A percentile compares a stretch with the other conserved stretches of the same genome.
phyloP scores from a whole-genome alignment of 1,139 yeast genomes.

The Blastobotrys malaysiensis region DNA sequence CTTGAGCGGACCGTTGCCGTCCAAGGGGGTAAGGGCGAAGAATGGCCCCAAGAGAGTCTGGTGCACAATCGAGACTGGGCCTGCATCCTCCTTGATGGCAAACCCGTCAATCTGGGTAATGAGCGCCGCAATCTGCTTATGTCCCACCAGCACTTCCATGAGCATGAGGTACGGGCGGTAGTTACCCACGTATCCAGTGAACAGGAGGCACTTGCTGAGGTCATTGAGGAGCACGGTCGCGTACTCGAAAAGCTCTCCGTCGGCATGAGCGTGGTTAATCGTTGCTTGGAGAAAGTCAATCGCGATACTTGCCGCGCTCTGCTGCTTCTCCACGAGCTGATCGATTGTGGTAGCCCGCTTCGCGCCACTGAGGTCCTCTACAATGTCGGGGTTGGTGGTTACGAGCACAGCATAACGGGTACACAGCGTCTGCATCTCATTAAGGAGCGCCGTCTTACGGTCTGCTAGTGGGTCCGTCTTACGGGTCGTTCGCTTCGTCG shows the following conservation, averaged over 20 bases:
- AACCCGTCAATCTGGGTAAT: constrained; percentile 57
- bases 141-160: constrained; percentile 54
- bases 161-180: constrained; percentile 49
- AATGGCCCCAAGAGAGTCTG: constrained; percentile 73
- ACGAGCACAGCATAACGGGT: constrained; percentile 12
- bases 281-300: constrained; percentile 56
- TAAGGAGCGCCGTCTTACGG: constrained; percentile 14
- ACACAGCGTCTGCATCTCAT: constrained; percentile 16
- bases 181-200: constrained; percentile 28
- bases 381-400: constrained; percentile 15
- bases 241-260: constrained; percentile 58
- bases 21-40: constrained; percentile 68
- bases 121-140: constrained; percentile 57
- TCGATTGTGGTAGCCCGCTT: constrained; percentile 16
- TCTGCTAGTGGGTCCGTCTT: constrained; percentile 13
- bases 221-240: constrained; percentile 42
- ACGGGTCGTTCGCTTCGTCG: constrained; percentile 14
- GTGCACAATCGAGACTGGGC: constrained; percentile 50
- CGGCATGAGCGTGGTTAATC: constrained; percentile 54
- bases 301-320: constrained; percentile 20
- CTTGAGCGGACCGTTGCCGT: constrained; percentile 22
- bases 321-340: constrained; percentile 18
- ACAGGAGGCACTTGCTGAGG: constrained; percentile 20
- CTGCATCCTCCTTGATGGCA: constrained; percentile 30
- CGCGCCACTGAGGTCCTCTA: constrained; percentile 3